Evolutionary conservation across 805 yeast genomes (phyloP), one percentile per base, ranked within the genome.

Genomic region (Alloascoidea africana): DNA sequence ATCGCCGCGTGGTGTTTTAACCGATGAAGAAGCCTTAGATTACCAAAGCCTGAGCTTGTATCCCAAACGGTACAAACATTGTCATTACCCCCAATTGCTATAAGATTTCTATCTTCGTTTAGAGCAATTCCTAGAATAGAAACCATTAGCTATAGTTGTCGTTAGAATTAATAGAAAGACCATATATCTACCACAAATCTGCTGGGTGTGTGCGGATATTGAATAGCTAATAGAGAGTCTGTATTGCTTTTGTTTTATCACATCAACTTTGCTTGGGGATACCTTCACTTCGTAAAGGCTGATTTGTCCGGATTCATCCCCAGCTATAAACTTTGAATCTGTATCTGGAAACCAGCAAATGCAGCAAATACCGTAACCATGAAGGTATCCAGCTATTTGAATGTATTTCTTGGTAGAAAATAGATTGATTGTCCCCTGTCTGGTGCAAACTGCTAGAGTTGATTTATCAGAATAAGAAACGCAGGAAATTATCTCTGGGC

Each of bases 61-160:
- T n/a, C n/a, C 94, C 94, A 86, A 2, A 87, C 60, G 0, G 82
- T 66, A 41, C 89, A 82, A 14, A 72, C 60, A 48, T 86, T 84
- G 50, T 86, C 94, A 52, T 86, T 86, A 2, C 85, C 82, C 0
- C 96, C 96, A 5, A 82, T 68, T 0, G 94, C 86, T 27, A 83
- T 48, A 39, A 77, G 76, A 1, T 62, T 58, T 16, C 59, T 57
- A 38, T 69, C 70, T 3, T 59, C 55, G 43, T 70, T 74, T 13
- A 84, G 52, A 3, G 82, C 74, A 14, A 84, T 66, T 1, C 78
- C 79, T 69, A 36, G n/a, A n/a, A 8, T 23, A 23, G 8, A n/a
- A n/a, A n/a, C n/a, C n/a, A n/a, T n/a, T n/a, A n/a, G n/a, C n/a
- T n/a, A n/a, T n/a, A n/a, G n/a, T n/a, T n/a, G n/a, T n/a, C n/a